Conservation (phyloP, 805 yeast genomes). For the Kodamaea kaohsiungensis region DNA sequence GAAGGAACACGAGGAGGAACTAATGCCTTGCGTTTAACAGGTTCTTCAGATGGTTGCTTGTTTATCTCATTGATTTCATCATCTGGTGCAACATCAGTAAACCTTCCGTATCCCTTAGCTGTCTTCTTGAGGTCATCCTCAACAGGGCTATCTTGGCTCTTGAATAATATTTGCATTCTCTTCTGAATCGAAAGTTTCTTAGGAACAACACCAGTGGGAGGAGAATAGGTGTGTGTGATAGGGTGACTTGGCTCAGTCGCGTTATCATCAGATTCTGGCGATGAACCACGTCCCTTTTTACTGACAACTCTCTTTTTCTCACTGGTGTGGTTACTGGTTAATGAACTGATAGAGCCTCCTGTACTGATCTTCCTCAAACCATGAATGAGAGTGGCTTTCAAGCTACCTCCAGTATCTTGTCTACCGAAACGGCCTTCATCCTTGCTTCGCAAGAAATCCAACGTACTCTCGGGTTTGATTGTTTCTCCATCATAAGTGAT, state of each 20-base stretch:
- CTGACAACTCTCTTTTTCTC: slow-evolving; percentile 6
- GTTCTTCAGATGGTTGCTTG: slow-evolving; percentile 9
- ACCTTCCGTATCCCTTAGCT: slow-evolving; percentile 82
- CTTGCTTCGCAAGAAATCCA: slow-evolving; percentile 37
- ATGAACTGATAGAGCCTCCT: slow-evolving; percentile 24
- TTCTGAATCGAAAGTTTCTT: slow-evolving; percentile 48
- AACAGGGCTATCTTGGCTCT: slow-evolving; percentile 27
- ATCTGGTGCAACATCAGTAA: slow-evolving; percentile 45
- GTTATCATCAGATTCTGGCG: slow-evolving; percentile 1
- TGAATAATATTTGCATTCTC: slow-evolving; percentile 53
- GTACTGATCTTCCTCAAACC: slow-evolving; percentile 42
- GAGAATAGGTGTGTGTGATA: background rate
- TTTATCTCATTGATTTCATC: slow-evolving; percentile 38
- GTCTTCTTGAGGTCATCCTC: slow-evolving; percentile 51
- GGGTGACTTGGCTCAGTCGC: background rate
- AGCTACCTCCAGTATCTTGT: slow-evolving; percentile 44
- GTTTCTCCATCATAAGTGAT: slow-evolving; percentile 13
- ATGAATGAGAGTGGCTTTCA: slow-evolving; percentile 31
- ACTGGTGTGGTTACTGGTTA: slow-evolving; percentile 8
- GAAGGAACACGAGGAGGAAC: slow-evolving; percentile 41
- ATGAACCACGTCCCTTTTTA: slow-evolving; percentile 1
- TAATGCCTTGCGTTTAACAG: slow-evolving; percentile 10
- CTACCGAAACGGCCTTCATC: slow-evolving; percentile 25
- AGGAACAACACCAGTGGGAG: slow-evolving; percentile 7
- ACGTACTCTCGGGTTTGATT: slow-evolving; percentile 24